Percentiles rank a stretch among this genome's conserved stretches.
These are phyloP conservation scores for Coemansia umbellata DNA, from an alignment of 192 early-diverging fungal genomes.

Conservation along the genomic window DNA sequence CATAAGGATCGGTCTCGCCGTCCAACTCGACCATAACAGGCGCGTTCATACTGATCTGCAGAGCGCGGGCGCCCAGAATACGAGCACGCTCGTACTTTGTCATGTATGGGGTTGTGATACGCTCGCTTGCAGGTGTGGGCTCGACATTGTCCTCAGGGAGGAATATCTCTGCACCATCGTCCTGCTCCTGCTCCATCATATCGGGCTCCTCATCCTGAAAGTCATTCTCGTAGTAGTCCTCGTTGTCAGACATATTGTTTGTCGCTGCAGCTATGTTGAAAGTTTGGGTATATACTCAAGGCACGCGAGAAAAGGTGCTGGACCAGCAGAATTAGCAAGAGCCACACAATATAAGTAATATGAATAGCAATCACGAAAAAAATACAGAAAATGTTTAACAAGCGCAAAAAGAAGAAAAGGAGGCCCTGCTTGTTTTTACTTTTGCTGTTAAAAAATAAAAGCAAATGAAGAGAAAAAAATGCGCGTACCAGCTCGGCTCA, in stretches of 20 bases:
- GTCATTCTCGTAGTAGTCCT: conserved; percentile 11
- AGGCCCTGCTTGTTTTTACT: too few species aligned
- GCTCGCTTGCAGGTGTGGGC: conserved; percentile 58
- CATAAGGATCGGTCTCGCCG: conserved; percentile 89
- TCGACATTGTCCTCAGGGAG: conserved; percentile 34
- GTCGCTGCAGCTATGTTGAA: background rate
- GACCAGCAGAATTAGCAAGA: too few species aligned
- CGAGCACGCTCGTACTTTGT: conserved; percentile 96
- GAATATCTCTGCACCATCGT: conserved; percentile 42
- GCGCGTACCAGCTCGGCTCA: too few species aligned
- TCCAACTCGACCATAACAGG: conserved; percentile 93
- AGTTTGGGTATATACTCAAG: background rate
- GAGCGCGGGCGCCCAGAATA: conserved; percentile 85
- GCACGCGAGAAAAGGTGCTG: too few species aligned
- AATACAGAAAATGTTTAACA: too few species aligned
- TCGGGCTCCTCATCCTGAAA: conserved; percentile 20
- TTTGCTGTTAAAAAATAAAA: too few species aligned
- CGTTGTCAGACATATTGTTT: conserved; percentile 36
- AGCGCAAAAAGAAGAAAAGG: too few species aligned
- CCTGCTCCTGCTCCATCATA: conserved; percentile 26
- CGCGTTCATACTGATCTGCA: conserved; percentile 99
- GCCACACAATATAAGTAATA: too few species aligned
- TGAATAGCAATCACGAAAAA: too few species aligned
- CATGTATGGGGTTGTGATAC: conserved; percentile 96
- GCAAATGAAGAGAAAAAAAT: too few species aligned